Base-by-base conservation (phyloP, 352 stramenopile genomes). In the Pythium sp. region DNA sequence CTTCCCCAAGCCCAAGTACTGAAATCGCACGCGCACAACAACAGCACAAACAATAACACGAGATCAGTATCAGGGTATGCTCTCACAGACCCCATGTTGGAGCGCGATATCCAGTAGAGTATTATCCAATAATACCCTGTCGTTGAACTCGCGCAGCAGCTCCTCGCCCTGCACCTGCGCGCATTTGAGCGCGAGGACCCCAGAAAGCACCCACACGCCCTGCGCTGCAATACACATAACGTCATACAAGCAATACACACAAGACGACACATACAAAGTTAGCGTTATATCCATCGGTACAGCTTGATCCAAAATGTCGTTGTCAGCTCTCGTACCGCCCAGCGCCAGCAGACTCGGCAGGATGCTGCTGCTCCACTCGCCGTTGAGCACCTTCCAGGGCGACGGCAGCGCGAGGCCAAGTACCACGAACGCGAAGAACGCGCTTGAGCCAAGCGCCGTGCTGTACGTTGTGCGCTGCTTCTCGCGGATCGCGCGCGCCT, bases 351-450 rank as follows among this genome's bases (percentile, higher is more conserved):
- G 67, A 81, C 81, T 89, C 47, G 72, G 75, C 51, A 84, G 7
- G 55, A 89, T 79, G 49, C 65, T 59, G 28, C 70, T 64, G 59
- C 82, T 93, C 83, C 83, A 93, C 38, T 92, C 81, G 80, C 83
- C 83, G 58, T 89, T 91, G 34, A 93, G 64, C 56, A 93, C 78
- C 57, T 80, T 80, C 82, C 86, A 91, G 2, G 82, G 78, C 56
- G 84, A 78, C 58, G 86, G 86, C 55, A 93, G 72, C 56, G 77
- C 68, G 49, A 93, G 65, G 65, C 73, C 79, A 38, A 93, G 69
- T 53, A 79, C 62, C 22, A 69, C 62, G 30, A 74, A 68, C 28
- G 80, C 32, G 57, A 86, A 80, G 36, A 84, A 67, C 36, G 76
- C 59, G 51, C 74, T 41, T 1, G 77, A 86, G 12, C 84, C 83